Evolutionary conservation across 2,329 filamentous ascomycete genomes (phyloP).

Genomic region (Alternaria alternata): DNA sequence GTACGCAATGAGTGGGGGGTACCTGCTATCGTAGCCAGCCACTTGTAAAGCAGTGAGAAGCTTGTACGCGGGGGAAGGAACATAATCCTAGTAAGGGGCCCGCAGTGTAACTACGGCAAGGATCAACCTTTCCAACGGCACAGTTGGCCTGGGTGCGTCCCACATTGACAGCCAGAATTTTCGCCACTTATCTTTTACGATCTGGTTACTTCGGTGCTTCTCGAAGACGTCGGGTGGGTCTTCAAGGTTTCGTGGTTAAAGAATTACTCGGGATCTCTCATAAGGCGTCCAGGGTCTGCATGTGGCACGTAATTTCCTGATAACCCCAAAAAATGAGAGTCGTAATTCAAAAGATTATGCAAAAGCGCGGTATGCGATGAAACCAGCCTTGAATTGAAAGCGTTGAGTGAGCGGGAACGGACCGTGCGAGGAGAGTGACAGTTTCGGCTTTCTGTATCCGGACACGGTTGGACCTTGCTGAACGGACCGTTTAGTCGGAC

Average conservation of each 20-base stretch:
- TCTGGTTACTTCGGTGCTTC: neutral
- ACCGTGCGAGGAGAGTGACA: neutral
- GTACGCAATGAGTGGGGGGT: neutral
- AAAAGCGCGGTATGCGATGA: neutral
- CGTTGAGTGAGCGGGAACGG: neutral
- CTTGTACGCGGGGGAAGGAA: neutral
- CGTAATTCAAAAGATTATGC: neutral
- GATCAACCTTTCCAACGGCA: neutral
- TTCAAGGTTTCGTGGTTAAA: neutral
- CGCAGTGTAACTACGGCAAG: neutral
- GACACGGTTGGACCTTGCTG: neutral
- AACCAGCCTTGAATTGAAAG: neutral
- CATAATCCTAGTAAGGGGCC: neutral
- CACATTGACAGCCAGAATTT: neutral
- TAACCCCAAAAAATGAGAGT: neutral
- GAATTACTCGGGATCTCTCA: neutral
- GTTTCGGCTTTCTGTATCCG: neutral
- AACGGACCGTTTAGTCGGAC: slow-evolving; percentile 3
- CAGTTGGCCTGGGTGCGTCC: neutral
- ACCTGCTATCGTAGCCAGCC: neutral
- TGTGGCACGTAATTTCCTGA: neutral
- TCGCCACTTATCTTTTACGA: neutral
- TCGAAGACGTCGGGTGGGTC: neutral
- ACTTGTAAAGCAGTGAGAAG: neutral
- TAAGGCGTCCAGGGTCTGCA: neutral